Evolutionary conservation across 345 rosid genomes (phyloP), one percentile per base, ranked within the genome.

Genomic region (Populus simonii): DNA sequence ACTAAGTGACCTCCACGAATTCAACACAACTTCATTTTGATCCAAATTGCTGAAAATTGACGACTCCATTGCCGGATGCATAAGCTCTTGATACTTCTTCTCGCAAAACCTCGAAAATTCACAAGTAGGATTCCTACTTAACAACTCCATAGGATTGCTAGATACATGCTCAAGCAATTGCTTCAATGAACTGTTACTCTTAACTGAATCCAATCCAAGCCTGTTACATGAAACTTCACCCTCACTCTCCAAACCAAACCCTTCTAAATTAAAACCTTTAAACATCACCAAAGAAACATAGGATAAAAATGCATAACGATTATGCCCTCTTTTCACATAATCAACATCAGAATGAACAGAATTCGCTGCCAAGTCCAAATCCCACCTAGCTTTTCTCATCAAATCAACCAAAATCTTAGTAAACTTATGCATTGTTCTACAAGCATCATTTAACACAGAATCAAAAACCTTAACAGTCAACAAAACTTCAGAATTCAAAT

Each of bases 381-480:
- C 93, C 99, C 99, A 96, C 41, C 90, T 89, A 78, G 94, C 90
- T 87, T 85, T 91, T 68, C 76, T 88, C 98, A 93, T 96, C 90
- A 93, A 86, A 45, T 69, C 86, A 74, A 92, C 89, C 90, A 96
- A 74, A 84, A 90, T 86, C 85, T 81, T 93, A 67, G 90, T 89
- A 65, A 96, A 96, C 36, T 83, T 89, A 84, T 83, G 88, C 1
- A 84, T 83, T 78, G 89, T 90, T 85, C 85, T 87, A 78, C 89
- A 83, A 16, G 87, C 87, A 87, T 96, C 99, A 80, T 73, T 82
- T 74, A 93, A 78, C 22, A 91, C 71, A 72, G 96, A 87, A 83
- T 89, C 84, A 65, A 88, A 96, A 73, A 93, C 96, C 81, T 76
- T 82, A 78, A 91, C 77, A 12, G 94, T 86, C 57, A 93, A 76